phyloP scores from a whole-genome alignment of 2,329 filamentous ascomycete species.

The Cercospora janseana region DNA sequence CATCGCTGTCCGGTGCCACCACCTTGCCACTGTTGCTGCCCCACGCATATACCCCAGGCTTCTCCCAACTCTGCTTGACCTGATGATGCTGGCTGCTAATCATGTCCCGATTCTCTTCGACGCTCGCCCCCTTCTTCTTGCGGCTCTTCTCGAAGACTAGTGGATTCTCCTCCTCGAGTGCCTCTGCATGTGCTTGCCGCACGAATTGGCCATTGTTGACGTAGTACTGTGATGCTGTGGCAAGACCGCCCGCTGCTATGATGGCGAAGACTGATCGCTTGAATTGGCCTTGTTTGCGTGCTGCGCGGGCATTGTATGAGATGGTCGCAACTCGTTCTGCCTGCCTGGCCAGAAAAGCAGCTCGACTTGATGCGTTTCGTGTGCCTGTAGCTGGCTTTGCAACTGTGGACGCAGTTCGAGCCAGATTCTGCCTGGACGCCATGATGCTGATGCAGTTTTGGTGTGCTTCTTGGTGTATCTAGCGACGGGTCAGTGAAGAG shows the following conservation, averaged over 20 bases:
- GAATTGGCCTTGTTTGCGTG: slow-evolving; percentile 48
- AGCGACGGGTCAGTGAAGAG: slow-evolving; percentile 17
- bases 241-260: slow-evolving; percentile 44
- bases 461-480: not conserved
- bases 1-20: slow-evolving; percentile 78
- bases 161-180: slow-evolving; percentile 49
- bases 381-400: slow-evolving; percentile 16
- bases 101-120: slow-evolving; percentile 70
- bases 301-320: slow-evolving; percentile 39
- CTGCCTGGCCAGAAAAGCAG: slow-evolving; percentile 29
- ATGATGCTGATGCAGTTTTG: slow-evolving; percentile 5
- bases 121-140: slow-evolving; percentile 52
- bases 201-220: slow-evolving; percentile 41
- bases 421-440: slow-evolving; percentile 25
- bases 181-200: slow-evolving; percentile 50
- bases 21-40: slow-evolving; percentile 82
- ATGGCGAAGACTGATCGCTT: slow-evolving; percentile 46
- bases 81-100: slow-evolving; percentile 85
- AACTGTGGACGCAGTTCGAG: slow-evolving; percentile 24
- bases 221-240: slow-evolving; percentile 47
- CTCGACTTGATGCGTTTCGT: slow-evolving; percentile 26
- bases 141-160: slow-evolving; percentile 68
- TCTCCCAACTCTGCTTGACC: slow-evolving; percentile 75
- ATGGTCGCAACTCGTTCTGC: slow-evolving; percentile 27
- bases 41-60: slow-evolving; percentile 91